Percentiles rank a stretch among this genome's conserved stretches.
Evolutionary conservation across 306 rosid genomes (phyloP).

Genomic region (Vigna radiata): DNA sequence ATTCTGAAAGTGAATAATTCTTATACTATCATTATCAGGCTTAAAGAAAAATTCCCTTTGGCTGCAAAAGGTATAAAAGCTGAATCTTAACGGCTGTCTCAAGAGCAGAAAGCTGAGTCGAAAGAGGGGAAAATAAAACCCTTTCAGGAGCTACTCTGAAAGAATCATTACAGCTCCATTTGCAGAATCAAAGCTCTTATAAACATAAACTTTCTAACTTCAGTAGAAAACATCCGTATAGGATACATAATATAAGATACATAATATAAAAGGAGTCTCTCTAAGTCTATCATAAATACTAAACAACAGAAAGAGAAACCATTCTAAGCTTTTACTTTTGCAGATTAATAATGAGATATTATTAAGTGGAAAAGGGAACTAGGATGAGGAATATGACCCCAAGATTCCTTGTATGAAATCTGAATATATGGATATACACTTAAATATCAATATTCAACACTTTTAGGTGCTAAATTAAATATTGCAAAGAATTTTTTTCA

Average conservation of each 20-base stretch:
- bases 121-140: background rate
- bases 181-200: background rate
- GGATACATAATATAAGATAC: background rate
- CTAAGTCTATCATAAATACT: background rate
- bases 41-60: constrained; percentile 16
- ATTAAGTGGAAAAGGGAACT: background rate
- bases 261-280: background rate
- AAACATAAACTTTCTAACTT: background rate
- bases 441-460: background rate
- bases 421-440: background rate
- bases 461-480: background rate
- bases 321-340: constrained; percentile 12
- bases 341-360: background rate
- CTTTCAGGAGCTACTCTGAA: background rate
- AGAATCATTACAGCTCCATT: background rate
- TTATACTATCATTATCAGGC: background rate
- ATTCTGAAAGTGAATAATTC: constrained; percentile 13
- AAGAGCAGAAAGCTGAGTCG: background rate
- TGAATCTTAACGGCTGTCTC: background rate
- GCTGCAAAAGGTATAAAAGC: constrained; percentile 15
- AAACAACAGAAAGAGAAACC: background rate
- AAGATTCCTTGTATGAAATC: constrained; percentile 3
- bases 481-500: background rate
- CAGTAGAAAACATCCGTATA: background rate
- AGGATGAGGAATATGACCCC: background rate